These are phyloP conservation scores for Xylaria bambusicola DNA, from an alignment of 495 filamentous ascomycete genomes.

Conservation along the genomic window DNA sequence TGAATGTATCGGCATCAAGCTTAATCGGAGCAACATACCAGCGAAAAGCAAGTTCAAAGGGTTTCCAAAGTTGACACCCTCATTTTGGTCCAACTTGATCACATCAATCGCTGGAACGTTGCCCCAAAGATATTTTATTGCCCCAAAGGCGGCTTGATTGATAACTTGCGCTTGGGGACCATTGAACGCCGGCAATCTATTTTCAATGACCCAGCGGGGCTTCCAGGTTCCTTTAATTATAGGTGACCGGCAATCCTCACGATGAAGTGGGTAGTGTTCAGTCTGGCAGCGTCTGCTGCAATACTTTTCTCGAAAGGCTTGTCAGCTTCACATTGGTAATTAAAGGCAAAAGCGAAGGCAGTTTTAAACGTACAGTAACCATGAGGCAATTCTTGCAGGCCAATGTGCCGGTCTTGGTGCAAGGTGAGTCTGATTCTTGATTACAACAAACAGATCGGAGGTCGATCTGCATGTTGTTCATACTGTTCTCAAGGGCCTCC, in stretches of 20 bases:
- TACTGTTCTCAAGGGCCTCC: neutral
- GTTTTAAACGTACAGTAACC: constrained; percentile 7
- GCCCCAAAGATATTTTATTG: constrained; percentile 6
- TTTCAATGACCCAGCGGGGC: constrained; percentile 1
- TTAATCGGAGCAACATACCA: constrained; percentile 8
- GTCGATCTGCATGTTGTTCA: neutral
- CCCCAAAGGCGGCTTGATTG: neutral
- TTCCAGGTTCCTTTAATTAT: constrained; percentile 7
- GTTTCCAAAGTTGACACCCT: neutral
- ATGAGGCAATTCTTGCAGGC: constrained; percentile 13
- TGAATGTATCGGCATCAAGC: constrained; percentile 32
- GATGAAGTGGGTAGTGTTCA: neutral
- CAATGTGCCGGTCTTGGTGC: neutral
- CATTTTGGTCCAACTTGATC: constrained; percentile 3
- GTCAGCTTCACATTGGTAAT: neutral
- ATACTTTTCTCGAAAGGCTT: neutral
- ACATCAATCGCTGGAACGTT: constrained; percentile 11
- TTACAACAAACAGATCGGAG: neutral
- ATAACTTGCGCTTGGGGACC: neutral
- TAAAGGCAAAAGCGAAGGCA: constrained; percentile 32
- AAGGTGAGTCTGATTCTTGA: neutral
- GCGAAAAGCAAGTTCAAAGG: constrained; percentile 4
- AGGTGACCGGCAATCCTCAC: neutral
- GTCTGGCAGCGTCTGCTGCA: constrained; percentile 14
- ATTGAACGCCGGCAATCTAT: neutral